phyloP scores from a whole-genome alignment of 2,329 filamentous ascomycete genomes.

The Leptographium procerum region DNA sequence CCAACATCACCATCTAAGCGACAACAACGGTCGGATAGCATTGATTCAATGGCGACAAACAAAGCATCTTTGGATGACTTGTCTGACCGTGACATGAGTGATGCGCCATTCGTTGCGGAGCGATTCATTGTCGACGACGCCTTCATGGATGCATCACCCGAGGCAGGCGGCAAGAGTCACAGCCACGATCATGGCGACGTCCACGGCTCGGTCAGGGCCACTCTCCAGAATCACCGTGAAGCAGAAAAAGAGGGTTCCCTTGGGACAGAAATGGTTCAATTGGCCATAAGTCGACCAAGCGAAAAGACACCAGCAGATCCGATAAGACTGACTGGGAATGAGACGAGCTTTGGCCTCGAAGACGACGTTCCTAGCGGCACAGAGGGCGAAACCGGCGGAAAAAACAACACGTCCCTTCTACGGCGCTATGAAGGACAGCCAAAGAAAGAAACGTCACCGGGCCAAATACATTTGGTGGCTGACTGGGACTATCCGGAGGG shows the following conservation, averaged over 20 bases:
- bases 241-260: neutral
- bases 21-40: constrained; percentile 33
- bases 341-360: neutral
- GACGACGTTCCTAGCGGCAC: too few species aligned
- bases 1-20: constrained; percentile 30
- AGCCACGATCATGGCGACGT: too few species aligned
- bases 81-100: constrained; percentile 21
- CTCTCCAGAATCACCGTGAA: neutral
- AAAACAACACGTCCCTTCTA: neutral
- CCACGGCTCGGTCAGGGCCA: neutral
- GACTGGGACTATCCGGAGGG: constrained; percentile 15
- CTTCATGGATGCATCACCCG: neutral
- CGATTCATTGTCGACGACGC: neutral
- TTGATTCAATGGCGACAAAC: constrained; percentile 35
- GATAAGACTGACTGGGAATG: neutral
- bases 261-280: constrained; percentile 11
- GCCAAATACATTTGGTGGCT: constrained; percentile 6
- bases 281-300: constrained; percentile 2
- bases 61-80: constrained; percentile 25
- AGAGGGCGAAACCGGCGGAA: neutral
- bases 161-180: neutral
- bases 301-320: neutral
- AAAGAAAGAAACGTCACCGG: neutral
- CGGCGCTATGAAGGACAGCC: neutral
- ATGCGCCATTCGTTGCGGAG: constrained; percentile 6